Evolutionary conservation across 352 stramenopile genomes (phyloP).

Genomic region (Phytophthora pistaciae): DNA sequence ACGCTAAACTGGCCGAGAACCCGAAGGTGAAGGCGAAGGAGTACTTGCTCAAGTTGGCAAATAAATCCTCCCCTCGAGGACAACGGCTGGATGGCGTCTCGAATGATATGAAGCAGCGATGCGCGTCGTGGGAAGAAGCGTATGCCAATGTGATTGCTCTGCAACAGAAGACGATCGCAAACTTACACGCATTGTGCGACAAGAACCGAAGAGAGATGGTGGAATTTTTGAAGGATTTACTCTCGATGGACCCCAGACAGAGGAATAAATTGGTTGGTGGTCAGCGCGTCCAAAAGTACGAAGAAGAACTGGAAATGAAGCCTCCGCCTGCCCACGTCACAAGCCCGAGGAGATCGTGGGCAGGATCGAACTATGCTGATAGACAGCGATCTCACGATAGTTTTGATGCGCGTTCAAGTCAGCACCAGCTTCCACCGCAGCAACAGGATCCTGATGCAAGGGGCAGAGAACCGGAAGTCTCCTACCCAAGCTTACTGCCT

Average conservation of each 20-base stretch:
- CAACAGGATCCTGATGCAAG: constrained; percentile 56
- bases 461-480: background rate
- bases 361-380: constrained; percentile 12
- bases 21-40: constrained; percentile 73
- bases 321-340: background rate
- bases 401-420: constrained; percentile 17
- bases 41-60: constrained; percentile 70
- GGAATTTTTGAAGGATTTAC: constrained; percentile 59
- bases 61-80: constrained; percentile 19
- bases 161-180: constrained; percentile 82
- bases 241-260: constrained; percentile 55
- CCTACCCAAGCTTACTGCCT: constrained; percentile 3
- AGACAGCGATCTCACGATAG: constrained; percentile 5
- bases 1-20: constrained; percentile 62
- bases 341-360: constrained; percentile 9
- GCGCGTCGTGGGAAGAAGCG: constrained; percentile 71
- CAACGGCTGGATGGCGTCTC: constrained; percentile 21
- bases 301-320: constrained; percentile 22
- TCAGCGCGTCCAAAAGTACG: background rate
- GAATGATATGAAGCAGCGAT: constrained; percentile 44
- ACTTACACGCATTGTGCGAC: constrained; percentile 63
- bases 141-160: constrained; percentile 78
- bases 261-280: constrained; percentile 28
- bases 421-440: constrained; percentile 62
- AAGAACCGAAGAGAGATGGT: constrained; percentile 52